These are phyloP conservation scores for Lepraria neglecta DNA, from an alignment of 495 filamentous ascomycete genomes.

Conservation along the genomic window DNA sequence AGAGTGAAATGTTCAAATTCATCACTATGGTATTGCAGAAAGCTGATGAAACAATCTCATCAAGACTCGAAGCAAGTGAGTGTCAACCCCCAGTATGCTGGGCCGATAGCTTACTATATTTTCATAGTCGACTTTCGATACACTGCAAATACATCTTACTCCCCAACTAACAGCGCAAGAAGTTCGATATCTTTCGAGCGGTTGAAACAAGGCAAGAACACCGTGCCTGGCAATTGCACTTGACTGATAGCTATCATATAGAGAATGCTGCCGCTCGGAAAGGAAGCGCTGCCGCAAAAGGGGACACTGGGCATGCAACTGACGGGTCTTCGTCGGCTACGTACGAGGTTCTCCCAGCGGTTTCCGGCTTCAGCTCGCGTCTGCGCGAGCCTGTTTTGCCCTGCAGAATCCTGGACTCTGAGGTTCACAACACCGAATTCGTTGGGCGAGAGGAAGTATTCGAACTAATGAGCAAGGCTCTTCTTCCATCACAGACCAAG, in stretches of 20 bases:
- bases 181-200: slow-evolving; percentile 2
- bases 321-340: not conserved
- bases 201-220: not conserved
- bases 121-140: not conserved
- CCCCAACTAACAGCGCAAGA: slow-evolving; percentile 1
- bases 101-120: not conserved
- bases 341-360: not conserved
- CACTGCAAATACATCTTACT: not conserved
- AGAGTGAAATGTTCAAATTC: not conserved
- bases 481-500: slow-evolving; percentile 25
- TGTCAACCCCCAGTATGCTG: not conserved
- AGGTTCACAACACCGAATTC: slow-evolving; percentile 29
- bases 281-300: not conserved
- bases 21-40: not conserved
- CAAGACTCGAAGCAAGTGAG: not conserved
- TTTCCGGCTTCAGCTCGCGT: not conserved
- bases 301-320: not conserved
- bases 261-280: not conserved
- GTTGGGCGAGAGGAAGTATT: slow-evolving; percentile 32
- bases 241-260: not conserved
- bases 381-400: slow-evolving; percentile 20
- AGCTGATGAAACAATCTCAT: slow-evolving; percentile 2
- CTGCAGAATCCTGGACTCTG: slow-evolving; percentile 23
- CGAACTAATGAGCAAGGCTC: slow-evolving; percentile 26
- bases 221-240: not conserved